phyloP scores from a whole-genome alignment of 345 rosid species.

The Salix exigua region DNA sequence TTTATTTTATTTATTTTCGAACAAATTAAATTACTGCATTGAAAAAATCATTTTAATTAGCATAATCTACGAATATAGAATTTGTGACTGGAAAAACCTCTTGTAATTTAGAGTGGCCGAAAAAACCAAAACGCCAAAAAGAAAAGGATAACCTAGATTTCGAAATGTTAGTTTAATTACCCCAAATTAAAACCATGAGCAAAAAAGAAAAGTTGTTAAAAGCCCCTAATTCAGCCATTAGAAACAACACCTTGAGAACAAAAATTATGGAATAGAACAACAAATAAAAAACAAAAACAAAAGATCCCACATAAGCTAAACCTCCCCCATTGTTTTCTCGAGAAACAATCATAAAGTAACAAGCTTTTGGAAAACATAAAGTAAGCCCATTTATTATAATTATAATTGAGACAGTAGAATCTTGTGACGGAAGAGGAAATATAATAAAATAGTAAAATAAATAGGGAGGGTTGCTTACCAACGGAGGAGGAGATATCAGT shows the following conservation, averaged over 20 bases:
- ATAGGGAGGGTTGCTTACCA: slow-evolving; percentile 44
- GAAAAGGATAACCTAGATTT: background rate
- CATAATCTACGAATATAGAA: background rate
- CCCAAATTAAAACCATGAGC: background rate
- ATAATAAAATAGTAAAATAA: background rate
- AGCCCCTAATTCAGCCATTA: slow-evolving; percentile 16
- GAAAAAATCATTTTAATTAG: background rate
- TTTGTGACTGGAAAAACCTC: background rate
- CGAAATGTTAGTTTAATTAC: background rate
- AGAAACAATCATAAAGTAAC: no score
- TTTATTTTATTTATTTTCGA: background rate
- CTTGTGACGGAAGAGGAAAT: background rate
- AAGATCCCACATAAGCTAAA: background rate
- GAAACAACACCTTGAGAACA: background rate
- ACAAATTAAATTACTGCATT: no score
- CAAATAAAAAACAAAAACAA: background rate
- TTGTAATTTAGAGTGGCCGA: background rate
- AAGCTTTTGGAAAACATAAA: no score
- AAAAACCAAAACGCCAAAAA: background rate
- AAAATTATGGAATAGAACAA: no score
- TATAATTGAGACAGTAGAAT: background rate
- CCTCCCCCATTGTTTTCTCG: no score
- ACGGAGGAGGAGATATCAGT: slow-evolving; percentile 70
- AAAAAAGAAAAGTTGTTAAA: background rate
- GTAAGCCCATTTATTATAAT: background rate